Percentiles rank a stretch among this genome's conserved stretches.
Conservation (phyloP, 2,329 filamentous ascomycete species). For the Corniculantispora saksenae region DNA sequence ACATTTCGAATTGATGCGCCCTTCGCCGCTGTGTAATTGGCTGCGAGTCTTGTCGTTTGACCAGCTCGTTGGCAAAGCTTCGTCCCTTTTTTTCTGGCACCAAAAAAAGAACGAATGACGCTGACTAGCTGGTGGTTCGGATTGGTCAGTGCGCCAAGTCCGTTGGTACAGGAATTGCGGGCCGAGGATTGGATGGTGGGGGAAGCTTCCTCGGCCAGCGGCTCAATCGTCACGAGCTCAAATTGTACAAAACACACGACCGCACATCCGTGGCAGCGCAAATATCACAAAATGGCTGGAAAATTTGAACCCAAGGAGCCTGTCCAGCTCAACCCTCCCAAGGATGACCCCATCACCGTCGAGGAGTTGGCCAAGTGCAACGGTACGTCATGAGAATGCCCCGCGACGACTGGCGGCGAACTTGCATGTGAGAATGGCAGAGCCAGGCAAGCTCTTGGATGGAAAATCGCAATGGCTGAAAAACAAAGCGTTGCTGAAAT, state of each 20-base stretch:
- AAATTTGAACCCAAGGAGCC: conserved; percentile 79
- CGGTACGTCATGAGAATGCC: conserved; percentile 57
- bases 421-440: conserved; percentile 2
- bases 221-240: not conserved
- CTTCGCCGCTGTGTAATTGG: not conserved
- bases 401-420: not conserved
- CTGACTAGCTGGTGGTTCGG: not conserved
- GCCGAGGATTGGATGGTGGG: conserved; percentile 15
- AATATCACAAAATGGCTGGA: conserved; percentile 50
- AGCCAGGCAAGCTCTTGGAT: not conserved
- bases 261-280: not conserved
- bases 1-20: conserved; percentile 30
- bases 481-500: too few relatives aligned
- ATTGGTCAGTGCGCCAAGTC: conserved; percentile 10
- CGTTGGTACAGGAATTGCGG: conserved; percentile 15
- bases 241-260: conserved; percentile 9
- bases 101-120: conserved; percentile 10
- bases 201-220: conserved; percentile 14
- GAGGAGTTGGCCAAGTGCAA: conserved; percentile 80
- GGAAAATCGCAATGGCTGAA: not conserved
- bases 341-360: conserved; percentile 79
- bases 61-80: not conserved
- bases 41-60: not conserved
- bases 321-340: conserved; percentile 78
- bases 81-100: conserved; percentile 6